Evolutionary conservation across 179 eudicot genomes (phyloP).

Genomic region (Gypsophila paniculata): DNA sequence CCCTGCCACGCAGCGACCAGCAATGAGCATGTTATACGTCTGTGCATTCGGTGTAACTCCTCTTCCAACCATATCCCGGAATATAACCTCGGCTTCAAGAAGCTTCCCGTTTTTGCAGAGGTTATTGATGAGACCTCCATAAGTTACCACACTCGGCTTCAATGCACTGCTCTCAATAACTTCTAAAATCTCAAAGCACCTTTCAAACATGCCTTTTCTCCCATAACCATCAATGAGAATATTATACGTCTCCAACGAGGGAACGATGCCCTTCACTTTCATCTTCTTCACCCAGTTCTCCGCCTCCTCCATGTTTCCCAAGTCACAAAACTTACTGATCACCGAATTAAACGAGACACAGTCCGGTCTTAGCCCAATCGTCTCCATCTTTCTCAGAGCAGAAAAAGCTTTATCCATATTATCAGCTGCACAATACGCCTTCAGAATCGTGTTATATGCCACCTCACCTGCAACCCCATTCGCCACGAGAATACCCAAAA

Average conservation of each 20-base stretch:
- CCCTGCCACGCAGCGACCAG: slow-evolving; percentile 54
- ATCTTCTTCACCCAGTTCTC: slow-evolving; percentile 51
- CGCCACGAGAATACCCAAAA: slow-evolving; percentile 37
- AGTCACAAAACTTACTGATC: slow-evolving; percentile 45
- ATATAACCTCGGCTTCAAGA: slow-evolving; percentile 59
- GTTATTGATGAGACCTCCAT: slow-evolving; percentile 61
- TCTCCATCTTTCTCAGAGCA: slow-evolving; percentile 45
- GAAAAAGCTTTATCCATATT: slow-evolving; percentile 49
- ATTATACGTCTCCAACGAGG: slow-evolving; percentile 59
- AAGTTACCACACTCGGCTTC: slow-evolving; percentile 56
- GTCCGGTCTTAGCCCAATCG: slow-evolving; percentile 42
- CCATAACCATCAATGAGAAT: slow-evolving; percentile 67
- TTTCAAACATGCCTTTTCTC: slow-evolving; percentile 39
- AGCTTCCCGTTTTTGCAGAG: slow-evolving; percentile 63
- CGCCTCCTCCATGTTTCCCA: slow-evolving; percentile 53
- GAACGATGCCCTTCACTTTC: slow-evolving; percentile 47
- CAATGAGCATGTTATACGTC: slow-evolving; percentile 65
- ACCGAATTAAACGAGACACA: slow-evolving; percentile 49
- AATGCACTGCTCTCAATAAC: slow-evolving; percentile 54
- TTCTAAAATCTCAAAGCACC: slow-evolving; percentile 58
- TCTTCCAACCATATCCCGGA: slow-evolving; percentile 57
- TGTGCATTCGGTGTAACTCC: slow-evolving; percentile 51
- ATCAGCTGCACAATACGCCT: slow-evolving; percentile 52
- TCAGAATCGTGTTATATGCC: slow-evolving; percentile 53
- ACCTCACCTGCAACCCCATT: slow-evolving; percentile 47